A percentile compares a stretch with the other conserved stretches of the same genome.
Evolutionary conservation across 2,329 filamentous ascomycete genomes (phyloP).

Genomic region (Ascochyta koolunga): DNA sequence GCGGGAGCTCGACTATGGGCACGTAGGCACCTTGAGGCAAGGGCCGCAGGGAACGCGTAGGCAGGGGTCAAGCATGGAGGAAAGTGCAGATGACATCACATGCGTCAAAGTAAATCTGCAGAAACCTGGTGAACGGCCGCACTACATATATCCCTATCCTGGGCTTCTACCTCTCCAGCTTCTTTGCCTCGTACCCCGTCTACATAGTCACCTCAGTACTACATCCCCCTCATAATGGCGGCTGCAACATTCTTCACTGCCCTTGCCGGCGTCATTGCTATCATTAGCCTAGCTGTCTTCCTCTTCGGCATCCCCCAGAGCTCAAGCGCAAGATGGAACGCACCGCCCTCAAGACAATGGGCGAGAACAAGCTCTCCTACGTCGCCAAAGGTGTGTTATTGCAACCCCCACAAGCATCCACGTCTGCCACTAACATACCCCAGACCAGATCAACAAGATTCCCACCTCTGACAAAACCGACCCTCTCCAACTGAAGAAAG

Average conservation of each 20-base stretch:
- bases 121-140: slow-evolving; percentile 4
- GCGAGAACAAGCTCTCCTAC: slow-evolving; percentile 57
- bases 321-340: slow-evolving; percentile 55
- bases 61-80: slow-evolving; percentile 6
- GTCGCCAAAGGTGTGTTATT: slow-evolving; percentile 43
- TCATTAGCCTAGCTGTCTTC: slow-evolving; percentile 50
- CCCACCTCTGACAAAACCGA: slow-evolving; percentile 48
- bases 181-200: slow-evolving; percentile 4
- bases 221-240: slow-evolving; percentile 29
- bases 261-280: slow-evolving; percentile 44
- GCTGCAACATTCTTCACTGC: slow-evolving; percentile 38
- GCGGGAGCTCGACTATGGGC: slow-evolving; percentile 3
- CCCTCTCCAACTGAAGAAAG: slow-evolving; percentile 46
- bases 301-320: slow-evolving; percentile 57
- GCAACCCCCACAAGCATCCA: neutral
- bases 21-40: neutral
- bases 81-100: slow-evolving; percentile 12
- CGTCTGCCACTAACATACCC: slow-evolving; percentile 13
- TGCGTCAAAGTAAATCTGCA: neutral
- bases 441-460: slow-evolving; percentile 49
- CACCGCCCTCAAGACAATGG: slow-evolving; percentile 57
- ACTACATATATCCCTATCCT: neutral
- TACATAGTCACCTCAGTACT: neutral
- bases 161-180: neutral
- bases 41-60: slow-evolving; percentile 1